phyloP scores from a whole-genome alignment of 371 early-diverging fungal genomes.

The Capillidium rhysosporum region DNA sequence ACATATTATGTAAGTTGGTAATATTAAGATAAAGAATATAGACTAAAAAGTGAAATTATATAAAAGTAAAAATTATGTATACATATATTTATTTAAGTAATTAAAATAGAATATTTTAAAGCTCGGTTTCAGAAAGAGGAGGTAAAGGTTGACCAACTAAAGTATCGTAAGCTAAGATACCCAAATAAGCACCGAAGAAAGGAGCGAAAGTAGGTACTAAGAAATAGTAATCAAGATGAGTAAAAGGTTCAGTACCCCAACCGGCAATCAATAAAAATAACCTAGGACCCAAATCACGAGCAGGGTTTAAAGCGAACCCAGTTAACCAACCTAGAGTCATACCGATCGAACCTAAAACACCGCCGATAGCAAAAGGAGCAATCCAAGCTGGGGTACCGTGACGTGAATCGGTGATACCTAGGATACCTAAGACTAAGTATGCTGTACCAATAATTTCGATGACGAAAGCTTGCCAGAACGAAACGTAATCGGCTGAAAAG shows the following conservation, averaged over 20 bases:
- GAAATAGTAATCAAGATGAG: slow-evolving; percentile 36
- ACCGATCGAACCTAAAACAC: slow-evolving; percentile 38
- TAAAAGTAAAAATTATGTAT: too few species aligned
- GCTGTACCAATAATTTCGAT: slow-evolving; percentile 59
- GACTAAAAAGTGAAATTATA: too few species aligned
- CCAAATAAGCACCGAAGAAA: slow-evolving; percentile 47
- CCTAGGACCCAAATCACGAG: slow-evolving; percentile 74
- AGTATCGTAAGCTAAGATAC: slow-evolving; percentile 17
- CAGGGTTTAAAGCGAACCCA: slow-evolving; percentile 68
- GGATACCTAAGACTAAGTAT: slow-evolving; percentile 39
- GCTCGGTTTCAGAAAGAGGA: too few species aligned
- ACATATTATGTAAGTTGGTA: too few species aligned
- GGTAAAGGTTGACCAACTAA: neutral
- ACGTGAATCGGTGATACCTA: slow-evolving; percentile 41
- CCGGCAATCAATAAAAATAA: slow-evolving; percentile 53
- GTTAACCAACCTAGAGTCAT: slow-evolving; percentile 46
- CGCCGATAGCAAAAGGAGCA: slow-evolving; percentile 15
- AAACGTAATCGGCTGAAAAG: slow-evolving; percentile 29
- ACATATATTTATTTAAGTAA: too few species aligned
- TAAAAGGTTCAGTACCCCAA: slow-evolving; percentile 50
- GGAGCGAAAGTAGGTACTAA: slow-evolving; percentile 61
- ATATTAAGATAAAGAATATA: too few species aligned
- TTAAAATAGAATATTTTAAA: too few species aligned
- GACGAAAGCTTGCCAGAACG: slow-evolving; percentile 32
- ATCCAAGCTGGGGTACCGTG: slow-evolving; percentile 12